These are phyloP conservation scores for Spatholobus suberectus DNA, from an alignment of 306 rosid genomes.

Conservation along the genomic window DNA sequence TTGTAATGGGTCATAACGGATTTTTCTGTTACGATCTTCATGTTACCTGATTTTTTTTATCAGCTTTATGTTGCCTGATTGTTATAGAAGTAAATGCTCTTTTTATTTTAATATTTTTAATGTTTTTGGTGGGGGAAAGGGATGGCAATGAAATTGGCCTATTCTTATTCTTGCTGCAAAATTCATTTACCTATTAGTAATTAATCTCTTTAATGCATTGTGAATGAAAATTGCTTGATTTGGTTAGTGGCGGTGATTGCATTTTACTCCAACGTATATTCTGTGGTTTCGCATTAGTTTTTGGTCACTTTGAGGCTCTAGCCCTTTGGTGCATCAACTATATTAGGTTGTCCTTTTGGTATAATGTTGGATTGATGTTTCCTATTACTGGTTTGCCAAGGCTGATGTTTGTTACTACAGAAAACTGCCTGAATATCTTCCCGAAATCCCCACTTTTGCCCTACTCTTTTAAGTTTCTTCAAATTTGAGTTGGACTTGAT, in stretches of 20 bases:
- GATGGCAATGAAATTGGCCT: not conserved
- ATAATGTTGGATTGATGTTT: not conserved
- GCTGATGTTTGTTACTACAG: not conserved
- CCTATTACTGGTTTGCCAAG: constrained; percentile 7
- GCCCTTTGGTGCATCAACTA: not conserved
- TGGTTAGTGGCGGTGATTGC: constrained; percentile 20
- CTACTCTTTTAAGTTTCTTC: not conserved
- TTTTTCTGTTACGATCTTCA: not conserved
- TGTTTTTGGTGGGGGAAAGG: not conserved
- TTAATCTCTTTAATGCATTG: constrained; percentile 3
- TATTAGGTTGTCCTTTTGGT: constrained; percentile 16
- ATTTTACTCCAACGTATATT: not conserved
- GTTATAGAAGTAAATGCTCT: not conserved
- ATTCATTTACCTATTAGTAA: not conserved
- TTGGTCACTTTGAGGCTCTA: constrained; percentile 1
- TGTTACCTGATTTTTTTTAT: not conserved
- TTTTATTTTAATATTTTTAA: not conserved
- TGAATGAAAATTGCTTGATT: constrained; percentile 18
- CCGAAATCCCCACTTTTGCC: not conserved
- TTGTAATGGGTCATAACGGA: not conserved
- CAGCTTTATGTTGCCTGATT: not conserved
- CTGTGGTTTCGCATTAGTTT: not conserved
- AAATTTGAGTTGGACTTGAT: not conserved
- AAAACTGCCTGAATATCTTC: not conserved
- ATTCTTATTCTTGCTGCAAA: not conserved